Evolutionary conservation across 164 flowering plant species (phyloP), one percentile per base, ranked within the genome.

Genomic region (Paratinospora sagittata): DNA sequence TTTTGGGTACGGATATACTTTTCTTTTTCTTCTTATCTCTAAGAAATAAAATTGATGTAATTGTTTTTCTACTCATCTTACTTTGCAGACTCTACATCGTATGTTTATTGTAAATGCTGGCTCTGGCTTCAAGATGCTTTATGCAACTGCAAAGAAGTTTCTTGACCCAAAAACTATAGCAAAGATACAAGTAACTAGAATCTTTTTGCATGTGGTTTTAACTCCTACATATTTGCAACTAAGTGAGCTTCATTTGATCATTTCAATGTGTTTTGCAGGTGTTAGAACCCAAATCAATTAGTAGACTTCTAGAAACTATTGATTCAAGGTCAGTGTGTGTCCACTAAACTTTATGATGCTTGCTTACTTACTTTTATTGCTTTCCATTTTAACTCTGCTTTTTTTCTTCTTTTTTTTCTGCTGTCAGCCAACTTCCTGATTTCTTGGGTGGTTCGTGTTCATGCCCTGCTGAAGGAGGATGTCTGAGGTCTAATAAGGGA

Each of bases 61-160:
- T 43, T 47, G 9, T 27, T 67, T 30, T 13, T 47, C 27, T 26
- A 24, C 9, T 26, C 26, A 8, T 45, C 68, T 36, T 66, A 43
- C 69, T 13, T n/a, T 68, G 66, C 84, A 95, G 98, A 95, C 98
- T 2, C 79, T 95, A 58, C 84, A 92, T 73, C 82, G 85, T 14
- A 90, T 95, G 98, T 95, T 81, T 69, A 79, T 95, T 72, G 96
- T 92, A 66, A 95, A 95, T 87, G 97, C 97, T 80, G 96, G 97
- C 66, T 77, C 91, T 78, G 96, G 88, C 30, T 95, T 95, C 82
- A 90, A 87, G 80, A 78, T 90, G 90, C 87, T 92, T 69, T 95
- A 95, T 97, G 91, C 87, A 57, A 87, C 95, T 58, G 97, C 90
- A 36, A 88, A 87, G 82, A 89, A 84, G 63, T 88, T 90, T 80